A percentile compares a stretch with the other conserved stretches of the same genome.
phyloP scores from a whole-genome alignment of 1,139 yeast species.

The Scheffersomyces segobiensis region DNA sequence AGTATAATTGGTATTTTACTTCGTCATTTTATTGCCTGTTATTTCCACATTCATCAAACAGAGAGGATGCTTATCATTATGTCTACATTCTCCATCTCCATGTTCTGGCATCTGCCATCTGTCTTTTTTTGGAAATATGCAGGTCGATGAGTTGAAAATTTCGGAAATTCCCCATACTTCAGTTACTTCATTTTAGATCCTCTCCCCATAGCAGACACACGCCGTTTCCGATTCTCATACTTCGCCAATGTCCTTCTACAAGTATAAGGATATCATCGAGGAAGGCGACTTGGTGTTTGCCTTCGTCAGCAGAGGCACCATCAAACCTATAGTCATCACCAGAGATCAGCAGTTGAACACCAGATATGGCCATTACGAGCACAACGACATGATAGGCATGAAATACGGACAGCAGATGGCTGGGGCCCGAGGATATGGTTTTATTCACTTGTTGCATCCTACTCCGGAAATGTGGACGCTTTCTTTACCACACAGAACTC shows the following conservation, averaged over 20 bases:
- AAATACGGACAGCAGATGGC: conserved; percentile 85
- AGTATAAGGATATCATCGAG: conserved; percentile 59
- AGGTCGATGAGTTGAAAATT: neutral
- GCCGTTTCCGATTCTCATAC: neutral
- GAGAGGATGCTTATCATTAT: neutral
- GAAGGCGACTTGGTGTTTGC: conserved; percentile 87
- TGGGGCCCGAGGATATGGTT: conserved; percentile 78
- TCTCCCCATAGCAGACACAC: neutral
- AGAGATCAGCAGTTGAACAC: conserved; percentile 70
- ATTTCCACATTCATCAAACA: neutral
- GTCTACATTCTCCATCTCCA: neutral
- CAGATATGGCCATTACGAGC: conserved; percentile 85
- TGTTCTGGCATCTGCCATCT: neutral
- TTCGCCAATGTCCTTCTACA: conserved; percentile 41
- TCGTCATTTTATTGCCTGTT: too few species aligned
- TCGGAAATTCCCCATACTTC: neutral
- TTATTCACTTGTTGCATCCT: conserved; percentile 84
- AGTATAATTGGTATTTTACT: too few species aligned
- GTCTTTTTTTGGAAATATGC: neutral
- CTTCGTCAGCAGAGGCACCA: conserved; percentile 76
- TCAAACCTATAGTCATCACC: conserved; percentile 71
- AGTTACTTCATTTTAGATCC: neutral
- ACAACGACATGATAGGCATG: conserved; percentile 77
- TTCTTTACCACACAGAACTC: conserved; percentile 95
- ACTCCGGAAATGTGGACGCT: conserved; percentile 96